Evolutionary conservation across 768 basidiomycete genomes (phyloP).

Genomic region (Termitomyces sp.): DNA sequence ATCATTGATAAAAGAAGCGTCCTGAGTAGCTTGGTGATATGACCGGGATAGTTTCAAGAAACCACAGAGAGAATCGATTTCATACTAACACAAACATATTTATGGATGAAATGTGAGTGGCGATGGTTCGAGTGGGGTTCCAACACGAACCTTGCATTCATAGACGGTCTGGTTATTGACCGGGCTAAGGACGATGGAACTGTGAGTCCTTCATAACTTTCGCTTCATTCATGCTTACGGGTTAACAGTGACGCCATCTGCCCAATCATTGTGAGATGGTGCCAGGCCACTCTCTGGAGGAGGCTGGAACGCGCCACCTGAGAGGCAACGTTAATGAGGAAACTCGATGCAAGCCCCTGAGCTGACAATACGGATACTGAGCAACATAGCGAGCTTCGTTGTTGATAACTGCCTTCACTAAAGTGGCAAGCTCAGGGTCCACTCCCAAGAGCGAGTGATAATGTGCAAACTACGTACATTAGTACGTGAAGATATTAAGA

Average conservation of each 20-base stretch:
- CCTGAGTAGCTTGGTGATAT: slow-evolving; percentile 69
- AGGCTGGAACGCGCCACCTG: slow-evolving; percentile 72
- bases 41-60: slow-evolving; percentile 74
- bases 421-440: slow-evolving; percentile 43
- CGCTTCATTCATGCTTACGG: slow-evolving; percentile 42
- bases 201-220: neutral
- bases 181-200: slow-evolving; percentile 35
- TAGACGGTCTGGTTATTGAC: slow-evolving; percentile 68
- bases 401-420: slow-evolving; percentile 80
- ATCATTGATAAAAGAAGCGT: slow-evolving; percentile 64
- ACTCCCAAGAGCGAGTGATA: slow-evolving; percentile 54
- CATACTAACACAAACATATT: slow-evolving; percentile 53
- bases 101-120: neutral
- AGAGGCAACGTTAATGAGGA: neutral
- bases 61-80: slow-evolving; percentile 73
- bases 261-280: slow-evolving; percentile 64
- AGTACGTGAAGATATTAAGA: neutral
- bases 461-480: slow-evolving; percentile 52
- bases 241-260: slow-evolving; percentile 63
- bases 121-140: neutral
- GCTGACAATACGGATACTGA: slow-evolving; percentile 68
- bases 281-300: slow-evolving; percentile 67
- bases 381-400: slow-evolving; percentile 72
- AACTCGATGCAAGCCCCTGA: neutral
- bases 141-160: slow-evolving; percentile 65